Evolutionary conservation across 2,329 filamentous ascomycete genomes (phyloP), one percentile per base, ranked within the genome.

Genomic region (Cladosporium phlei): DNA sequence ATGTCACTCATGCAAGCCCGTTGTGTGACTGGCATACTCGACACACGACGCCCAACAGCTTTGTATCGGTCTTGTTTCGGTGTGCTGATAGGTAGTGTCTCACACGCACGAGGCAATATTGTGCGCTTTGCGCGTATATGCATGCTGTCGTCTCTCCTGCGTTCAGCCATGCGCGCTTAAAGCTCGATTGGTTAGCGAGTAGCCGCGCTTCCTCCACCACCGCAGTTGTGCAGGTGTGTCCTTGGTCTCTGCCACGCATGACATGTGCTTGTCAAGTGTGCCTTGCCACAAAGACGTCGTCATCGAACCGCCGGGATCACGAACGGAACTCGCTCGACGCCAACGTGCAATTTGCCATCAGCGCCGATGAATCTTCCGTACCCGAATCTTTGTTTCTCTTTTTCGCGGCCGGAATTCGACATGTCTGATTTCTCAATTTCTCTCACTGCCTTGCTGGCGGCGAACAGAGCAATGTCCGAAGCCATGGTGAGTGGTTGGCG

Each of bases 401-500:
- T 14, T 2, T 7, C 20, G 12, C 14, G 11, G 8, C 38, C 22
- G 4, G 19, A 4, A 8, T 12, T 24, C 14, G 24, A 11, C 10
- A 11, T 11, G 8, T 32, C 25, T 22, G 34, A 3, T 5, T 14
- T 20, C 8, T 35, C 33, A 49, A 68, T 55, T 22, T 73, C 71
- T 11, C 61, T 47, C 0, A 75, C 53, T 0, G 72, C 66, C 0
- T 65, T 54, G 46, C 76, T 78, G 0, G 74, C 70, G 0, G 74
- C 72, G 2, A 77, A 65, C 29, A 73, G 72, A 0, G 71, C 68
- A 0, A 80, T 57, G 0, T 74, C 50, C 0, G 74, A 70, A 0
- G 69, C 78, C 0, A 80, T 63, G 0, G 67, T 74, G 0, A 73
- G 76, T 0, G 78, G 79, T 58, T 82, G 62, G 0, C 74, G 63